These are phyloP conservation scores for Aspergillus olivimuriae DNA, from an alignment of 495 filamentous ascomycete species.

Conservation along the genomic window DNA sequence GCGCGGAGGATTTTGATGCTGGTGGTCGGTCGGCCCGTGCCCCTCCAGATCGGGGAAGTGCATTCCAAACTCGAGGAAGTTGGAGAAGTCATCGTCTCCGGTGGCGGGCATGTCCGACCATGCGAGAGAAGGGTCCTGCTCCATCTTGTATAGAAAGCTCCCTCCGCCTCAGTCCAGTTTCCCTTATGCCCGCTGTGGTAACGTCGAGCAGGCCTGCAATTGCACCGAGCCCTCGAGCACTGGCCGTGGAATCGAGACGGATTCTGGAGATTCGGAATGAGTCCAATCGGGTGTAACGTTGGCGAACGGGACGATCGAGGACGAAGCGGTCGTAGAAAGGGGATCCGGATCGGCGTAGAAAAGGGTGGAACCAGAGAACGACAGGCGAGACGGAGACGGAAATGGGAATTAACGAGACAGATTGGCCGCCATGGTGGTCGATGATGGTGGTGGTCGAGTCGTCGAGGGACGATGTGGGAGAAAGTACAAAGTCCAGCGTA, in stretches of 20 bases:
- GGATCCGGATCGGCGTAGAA: neutral
- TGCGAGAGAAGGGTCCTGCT: constrained; percentile 33
- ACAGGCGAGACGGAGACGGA: neutral
- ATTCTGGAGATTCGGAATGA: no score
- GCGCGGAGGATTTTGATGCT: constrained; percentile 28
- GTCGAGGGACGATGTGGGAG: neutral
- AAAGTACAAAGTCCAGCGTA: no score
- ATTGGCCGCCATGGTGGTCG: neutral
- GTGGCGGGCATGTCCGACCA: constrained; percentile 35
- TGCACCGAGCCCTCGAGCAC: no score
- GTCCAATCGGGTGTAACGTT: no score
- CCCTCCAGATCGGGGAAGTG: constrained; percentile 42
- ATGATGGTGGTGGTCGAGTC: neutral
- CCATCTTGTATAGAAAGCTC: constrained; percentile 22
- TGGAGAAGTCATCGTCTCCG: constrained; percentile 47
- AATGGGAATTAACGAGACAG: neutral
- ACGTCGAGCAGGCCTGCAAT: no score
- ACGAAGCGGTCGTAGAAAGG: no score
- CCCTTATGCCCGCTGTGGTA: no score
- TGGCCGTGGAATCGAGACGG: no score
- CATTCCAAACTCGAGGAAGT: constrained; percentile 48
- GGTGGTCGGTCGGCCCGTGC: constrained; percentile 31
- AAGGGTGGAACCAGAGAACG: neutral
- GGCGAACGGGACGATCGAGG: no score
- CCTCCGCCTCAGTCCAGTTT: neutral